Conservation (phyloP, 2,329 filamentous ascomycete species). For the Pestalotiopsis sp. region DNA sequence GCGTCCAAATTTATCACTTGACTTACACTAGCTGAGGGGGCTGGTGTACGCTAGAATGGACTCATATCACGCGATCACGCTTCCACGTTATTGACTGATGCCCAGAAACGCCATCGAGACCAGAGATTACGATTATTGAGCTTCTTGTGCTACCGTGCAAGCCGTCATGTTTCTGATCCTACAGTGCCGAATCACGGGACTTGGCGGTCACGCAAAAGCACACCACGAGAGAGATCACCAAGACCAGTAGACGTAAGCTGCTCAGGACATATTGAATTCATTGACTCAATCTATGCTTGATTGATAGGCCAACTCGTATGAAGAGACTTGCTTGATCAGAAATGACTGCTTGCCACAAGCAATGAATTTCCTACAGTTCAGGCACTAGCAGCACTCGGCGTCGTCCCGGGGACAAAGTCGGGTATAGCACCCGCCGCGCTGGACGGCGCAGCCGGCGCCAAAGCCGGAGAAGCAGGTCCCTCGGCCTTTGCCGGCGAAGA, state of each 20-base stretch:
- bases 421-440: not conserved
- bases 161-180: not conserved
- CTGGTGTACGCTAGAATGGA: not conserved
- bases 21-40: not conserved
- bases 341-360: not conserved
- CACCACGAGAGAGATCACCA: not conserved
- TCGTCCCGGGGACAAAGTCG: slow-evolving; percentile 7
- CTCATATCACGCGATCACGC: slow-evolving; percentile 10
- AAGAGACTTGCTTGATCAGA: not conserved
- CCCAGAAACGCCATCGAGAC: not conserved
- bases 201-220: not conserved
- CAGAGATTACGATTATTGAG: not conserved
- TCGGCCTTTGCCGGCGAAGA: not conserved
- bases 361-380: not conserved
- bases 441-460: not conserved
- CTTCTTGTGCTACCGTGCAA: not conserved
- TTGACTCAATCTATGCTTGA: not conserved
- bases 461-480: not conserved
- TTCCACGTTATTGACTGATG: not conserved
- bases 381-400: not conserved
- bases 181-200: not conserved
- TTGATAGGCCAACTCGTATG: fast-evolving
- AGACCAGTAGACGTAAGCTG: not conserved
- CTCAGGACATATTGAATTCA: not conserved
- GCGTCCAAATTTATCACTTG: not conserved